Evolutionary conservation across 495 filamentous ascomycete species (phyloP).

Genomic region (Trichoderma gamsii): DNA sequence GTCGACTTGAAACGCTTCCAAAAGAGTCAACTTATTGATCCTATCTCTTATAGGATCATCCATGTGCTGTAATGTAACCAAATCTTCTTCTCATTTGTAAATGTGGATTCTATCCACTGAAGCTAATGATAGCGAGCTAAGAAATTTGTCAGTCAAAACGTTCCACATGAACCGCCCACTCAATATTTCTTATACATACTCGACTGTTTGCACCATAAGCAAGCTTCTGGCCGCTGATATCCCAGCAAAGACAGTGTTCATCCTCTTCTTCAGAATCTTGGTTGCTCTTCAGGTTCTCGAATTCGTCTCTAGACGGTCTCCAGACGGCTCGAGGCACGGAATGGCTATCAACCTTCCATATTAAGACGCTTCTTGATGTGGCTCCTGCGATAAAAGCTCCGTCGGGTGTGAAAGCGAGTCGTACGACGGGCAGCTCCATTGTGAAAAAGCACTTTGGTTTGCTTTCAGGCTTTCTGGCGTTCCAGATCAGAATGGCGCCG

Average conservation of each 20-base stretch:
- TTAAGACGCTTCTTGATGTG: constrained; percentile 55
- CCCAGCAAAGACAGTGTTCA: constrained; percentile 63
- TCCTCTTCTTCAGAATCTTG: constrained; percentile 39
- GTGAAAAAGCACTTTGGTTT: constrained; percentile 53
- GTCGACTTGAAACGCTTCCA: not conserved
- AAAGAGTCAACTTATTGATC: not conserved
- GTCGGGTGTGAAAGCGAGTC: constrained; percentile 65
- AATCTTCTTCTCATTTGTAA: not conserved
- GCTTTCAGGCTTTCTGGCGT: constrained; percentile 48
- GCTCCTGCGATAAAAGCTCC: constrained; percentile 65
- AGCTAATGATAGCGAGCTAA: constrained; percentile 17
- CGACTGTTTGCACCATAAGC: constrained; percentile 64
- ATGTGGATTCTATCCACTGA: not conserved
- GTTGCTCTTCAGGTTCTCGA: constrained; percentile 20
- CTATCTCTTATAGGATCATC: not conserved
- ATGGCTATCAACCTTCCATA: constrained; percentile 67
- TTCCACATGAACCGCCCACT: not conserved
- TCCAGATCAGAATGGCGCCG: constrained; percentile 64
- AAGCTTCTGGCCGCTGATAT: constrained; percentile 66
- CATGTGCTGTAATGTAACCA: not conserved
- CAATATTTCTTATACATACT: constrained; percentile 41
- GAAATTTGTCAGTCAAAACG: not conserved
- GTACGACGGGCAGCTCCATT: constrained; percentile 51
- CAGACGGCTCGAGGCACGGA: constrained; percentile 60
- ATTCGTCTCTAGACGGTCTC: constrained; percentile 38